These are phyloP conservation scores for Monosporascus sp. DNA, from an alignment of 2,329 filamentous ascomycete genomes.

Conservation along the genomic window DNA sequence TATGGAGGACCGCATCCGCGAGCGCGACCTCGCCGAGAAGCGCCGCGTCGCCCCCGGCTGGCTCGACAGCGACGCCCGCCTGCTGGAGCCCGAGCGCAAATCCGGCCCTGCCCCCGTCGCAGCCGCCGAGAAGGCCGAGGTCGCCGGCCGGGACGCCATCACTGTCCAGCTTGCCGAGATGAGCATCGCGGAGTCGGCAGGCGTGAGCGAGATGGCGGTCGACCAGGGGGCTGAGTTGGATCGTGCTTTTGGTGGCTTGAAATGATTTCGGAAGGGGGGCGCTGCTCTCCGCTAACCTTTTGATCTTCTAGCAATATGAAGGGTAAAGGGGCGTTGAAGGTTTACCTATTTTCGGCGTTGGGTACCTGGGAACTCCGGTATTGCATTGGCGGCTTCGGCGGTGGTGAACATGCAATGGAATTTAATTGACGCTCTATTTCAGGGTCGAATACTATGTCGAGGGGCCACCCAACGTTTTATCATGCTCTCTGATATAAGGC, in stretches of 20 bases:
- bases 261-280: conserved; percentile 2
- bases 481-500: too few species aligned
- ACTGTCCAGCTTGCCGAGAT: conserved; percentile 22
- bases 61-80: conserved; percentile 66
- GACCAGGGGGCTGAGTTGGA: conserved; percentile 53
- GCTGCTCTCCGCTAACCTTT: too few species aligned
- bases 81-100: conserved; percentile 62
- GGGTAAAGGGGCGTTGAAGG: too few species aligned
- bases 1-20: conserved; percentile 62
- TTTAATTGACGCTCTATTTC: too few species aligned
- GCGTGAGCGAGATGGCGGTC: conserved; percentile 33
- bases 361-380: too few species aligned
- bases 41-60: conserved; percentile 73
- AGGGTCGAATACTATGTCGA: too few species aligned
- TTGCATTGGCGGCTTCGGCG: too few species aligned
- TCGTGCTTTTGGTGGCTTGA: conserved; percentile 45
- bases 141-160: conserved; percentile 47
- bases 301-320: too few species aligned
- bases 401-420: too few species aligned
- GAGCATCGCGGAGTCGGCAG: conserved; percentile 19
- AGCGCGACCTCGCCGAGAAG: conserved; percentile 72
- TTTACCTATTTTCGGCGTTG: too few species aligned
- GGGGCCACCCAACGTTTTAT: too few species aligned
- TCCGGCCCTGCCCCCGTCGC: conserved; percentile 30
- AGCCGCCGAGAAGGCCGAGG: conserved; percentile 17